Percentiles rank a stretch among this genome's conserved stretches.
Evolutionary conservation across 176 grass and related monocot genomes (phyloP).

Genomic region (Tuctoria greenei): DNA sequence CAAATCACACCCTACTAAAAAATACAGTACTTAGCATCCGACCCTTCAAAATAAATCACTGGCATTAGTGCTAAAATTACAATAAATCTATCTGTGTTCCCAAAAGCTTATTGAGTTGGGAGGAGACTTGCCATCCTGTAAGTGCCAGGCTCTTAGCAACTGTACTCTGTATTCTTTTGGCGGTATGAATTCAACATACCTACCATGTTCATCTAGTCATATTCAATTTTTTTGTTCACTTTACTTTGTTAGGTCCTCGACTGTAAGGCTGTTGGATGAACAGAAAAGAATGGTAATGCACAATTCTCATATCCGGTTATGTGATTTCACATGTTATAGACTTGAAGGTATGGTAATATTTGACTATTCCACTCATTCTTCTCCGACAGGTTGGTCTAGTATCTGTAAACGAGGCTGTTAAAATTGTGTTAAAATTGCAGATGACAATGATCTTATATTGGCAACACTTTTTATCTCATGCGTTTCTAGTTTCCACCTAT

Average conservation of each 20-base stretch:
- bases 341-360: not conserved
- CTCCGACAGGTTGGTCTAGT: conserved; percentile 74
- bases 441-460: conserved; percentile 64
- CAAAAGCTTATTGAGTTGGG: not conserved
- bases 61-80: no score
- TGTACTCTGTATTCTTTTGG: conserved; percentile 13
- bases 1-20: no score
- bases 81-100: no score
- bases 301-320: not conserved
- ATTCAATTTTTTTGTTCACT: not conserved
- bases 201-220: not conserved
- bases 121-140: not conserved
- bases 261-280: conserved; percentile 86
- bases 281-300: conserved; percentile 80
- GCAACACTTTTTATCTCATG: conserved; percentile 49
- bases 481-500: not conserved
- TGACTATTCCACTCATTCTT: not conserved
- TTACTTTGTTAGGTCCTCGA: conserved; percentile 60
- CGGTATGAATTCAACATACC: not conserved
- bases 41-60: no score
- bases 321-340: not conserved
- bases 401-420: conserved; percentile 64
- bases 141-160: not conserved
- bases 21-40: no score
- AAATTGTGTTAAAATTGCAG: no score